These are phyloP conservation scores for Aspergillus ibericus DNA, from an alignment of 2,329 filamentous ascomycete genomes.

Conservation along the genomic window DNA sequence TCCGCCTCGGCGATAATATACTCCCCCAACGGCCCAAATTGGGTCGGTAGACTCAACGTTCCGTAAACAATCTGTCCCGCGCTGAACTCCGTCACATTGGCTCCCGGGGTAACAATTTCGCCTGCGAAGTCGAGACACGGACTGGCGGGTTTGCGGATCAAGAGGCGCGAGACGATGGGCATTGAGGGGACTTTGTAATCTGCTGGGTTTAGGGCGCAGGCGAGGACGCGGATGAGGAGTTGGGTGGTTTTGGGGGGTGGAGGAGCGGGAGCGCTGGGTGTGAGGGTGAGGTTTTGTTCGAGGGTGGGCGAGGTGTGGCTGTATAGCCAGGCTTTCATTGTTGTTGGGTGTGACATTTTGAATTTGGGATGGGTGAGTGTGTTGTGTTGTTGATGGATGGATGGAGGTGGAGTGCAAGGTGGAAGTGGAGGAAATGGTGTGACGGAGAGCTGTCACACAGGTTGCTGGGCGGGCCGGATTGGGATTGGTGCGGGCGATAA, in stretches of 20 bases:
- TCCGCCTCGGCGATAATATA: conserved; percentile 40
- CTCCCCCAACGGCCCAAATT: conserved; percentile 48
- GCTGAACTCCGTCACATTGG: conserved; percentile 30
- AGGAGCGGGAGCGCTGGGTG: conserved; percentile 45
- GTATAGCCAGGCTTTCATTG: conserved; percentile 63
- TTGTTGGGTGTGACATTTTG: conserved; percentile 17
- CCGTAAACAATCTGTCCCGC: conserved; percentile 52
- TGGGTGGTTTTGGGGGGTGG: conserved; percentile 42
- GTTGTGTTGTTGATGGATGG: neutral
- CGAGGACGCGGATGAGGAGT: conserved; percentile 57
- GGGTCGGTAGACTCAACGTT: conserved; percentile 26
- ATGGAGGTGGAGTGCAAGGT: neutral
- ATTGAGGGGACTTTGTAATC: conserved; percentile 65
- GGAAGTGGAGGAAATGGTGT: neutral
- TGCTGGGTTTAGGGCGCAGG: conserved; percentile 59
- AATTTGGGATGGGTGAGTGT: neutral
- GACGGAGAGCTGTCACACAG: neutral
- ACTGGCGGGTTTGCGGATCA: conserved; percentile 46
- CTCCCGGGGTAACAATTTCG: conserved; percentile 41
- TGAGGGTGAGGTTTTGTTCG: conserved; percentile 55
- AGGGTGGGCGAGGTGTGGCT: conserved; percentile 47
- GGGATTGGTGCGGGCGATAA: neutral
- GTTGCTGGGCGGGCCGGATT: neutral
- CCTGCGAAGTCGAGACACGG: conserved; percentile 56
- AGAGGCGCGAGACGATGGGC: conserved; percentile 40